phyloP scores from a whole-genome alignment of 352 stramenopile species.

The Globisporangium carolinianum region DNA sequence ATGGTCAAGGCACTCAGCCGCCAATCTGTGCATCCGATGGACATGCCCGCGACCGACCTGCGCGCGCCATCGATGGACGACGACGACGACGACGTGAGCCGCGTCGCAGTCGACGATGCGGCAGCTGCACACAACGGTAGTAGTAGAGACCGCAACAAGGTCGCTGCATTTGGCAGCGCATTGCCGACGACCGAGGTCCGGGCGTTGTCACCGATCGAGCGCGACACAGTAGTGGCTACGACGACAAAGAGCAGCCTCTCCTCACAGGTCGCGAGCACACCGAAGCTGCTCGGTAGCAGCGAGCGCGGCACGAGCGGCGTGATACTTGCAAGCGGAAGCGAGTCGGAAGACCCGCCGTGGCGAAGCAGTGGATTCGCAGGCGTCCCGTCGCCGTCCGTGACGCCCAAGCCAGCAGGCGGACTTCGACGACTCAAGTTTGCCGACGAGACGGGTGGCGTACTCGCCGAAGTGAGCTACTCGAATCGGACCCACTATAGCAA shows the following conservation, averaged over 20 bases:
- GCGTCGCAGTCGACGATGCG: constrained; percentile 4
- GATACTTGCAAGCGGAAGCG: not conserved
- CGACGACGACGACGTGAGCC: constrained; percentile 11
- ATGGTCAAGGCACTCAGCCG: constrained; percentile 53
- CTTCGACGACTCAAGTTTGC: constrained; percentile 47
- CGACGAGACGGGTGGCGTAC: constrained; percentile 45
- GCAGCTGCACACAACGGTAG: not conserved
- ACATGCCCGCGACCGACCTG: constrained; percentile 18
- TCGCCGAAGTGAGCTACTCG: constrained; percentile 66
- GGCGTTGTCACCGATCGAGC: not conserved
- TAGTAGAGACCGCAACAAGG: not conserved
- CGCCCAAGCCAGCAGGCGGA: not conserved
- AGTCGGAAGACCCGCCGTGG: constrained; percentile 8
- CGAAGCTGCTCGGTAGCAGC: not conserved
- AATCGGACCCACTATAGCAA: constrained; percentile 80
- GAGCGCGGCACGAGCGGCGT: not conserved
- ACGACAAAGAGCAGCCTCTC: too few species aligned
- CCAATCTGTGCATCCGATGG: constrained; percentile 65
- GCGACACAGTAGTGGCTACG: not conserved
- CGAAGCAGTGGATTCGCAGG: not conserved
- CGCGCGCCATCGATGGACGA: not conserved
- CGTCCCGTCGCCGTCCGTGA: not conserved
- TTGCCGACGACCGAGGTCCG: not conserved
- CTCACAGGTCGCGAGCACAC: not conserved
- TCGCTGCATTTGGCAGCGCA: too few species aligned